Conservation (phyloP, 805 yeast genomes). For the Metschnikowia lunata region DNA sequence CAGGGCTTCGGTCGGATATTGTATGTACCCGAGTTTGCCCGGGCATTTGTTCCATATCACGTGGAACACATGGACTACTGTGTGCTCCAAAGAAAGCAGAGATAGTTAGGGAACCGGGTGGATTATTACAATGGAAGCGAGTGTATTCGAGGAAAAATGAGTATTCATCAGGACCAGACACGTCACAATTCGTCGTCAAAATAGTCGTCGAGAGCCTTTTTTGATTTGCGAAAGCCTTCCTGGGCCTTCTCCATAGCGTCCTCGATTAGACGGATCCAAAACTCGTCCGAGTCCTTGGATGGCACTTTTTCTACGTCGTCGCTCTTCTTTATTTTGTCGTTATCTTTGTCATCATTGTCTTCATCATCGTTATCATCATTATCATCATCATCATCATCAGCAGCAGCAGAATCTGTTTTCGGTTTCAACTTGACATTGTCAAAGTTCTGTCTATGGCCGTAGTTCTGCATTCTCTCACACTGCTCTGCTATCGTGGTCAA, state of each 20-base stretch:
- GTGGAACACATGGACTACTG: constrained; percentile 51
- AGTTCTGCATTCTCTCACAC: constrained; percentile 91
- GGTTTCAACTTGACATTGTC: constrained; percentile 28
- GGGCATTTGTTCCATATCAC: constrained; percentile 25
- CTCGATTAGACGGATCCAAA: constrained; percentile 42
- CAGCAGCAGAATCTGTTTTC: constrained; percentile 8
- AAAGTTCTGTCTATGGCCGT: constrained; percentile 55
- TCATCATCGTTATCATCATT: constrained; percentile 9
- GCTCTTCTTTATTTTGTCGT: constrained; percentile 5
- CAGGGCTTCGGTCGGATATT: constrained; percentile 51
- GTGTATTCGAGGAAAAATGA: neutral
- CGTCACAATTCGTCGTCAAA: constrained; percentile 35
- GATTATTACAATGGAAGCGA: neutral
- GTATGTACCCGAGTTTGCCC: constrained; percentile 41
- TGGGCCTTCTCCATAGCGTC: constrained; percentile 53
- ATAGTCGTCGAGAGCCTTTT: constrained; percentile 47
- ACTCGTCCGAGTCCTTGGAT: constrained; percentile 27
- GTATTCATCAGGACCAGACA: too few species aligned
- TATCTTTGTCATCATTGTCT: too few species aligned
- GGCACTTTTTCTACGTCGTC: constrained; percentile 6
- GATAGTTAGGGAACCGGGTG: too few species aligned
- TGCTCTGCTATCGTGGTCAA: constrained; percentile 74
- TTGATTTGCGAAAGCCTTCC: constrained; percentile 47
- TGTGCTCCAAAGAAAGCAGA: constrained; percentile 18
- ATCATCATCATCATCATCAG: constrained; percentile 10